Evolutionary conservation across 2,329 filamentous ascomycete genomes (phyloP), one percentile per base, ranked within the genome.

Genomic region (Colletotrichum sp.): DNA sequence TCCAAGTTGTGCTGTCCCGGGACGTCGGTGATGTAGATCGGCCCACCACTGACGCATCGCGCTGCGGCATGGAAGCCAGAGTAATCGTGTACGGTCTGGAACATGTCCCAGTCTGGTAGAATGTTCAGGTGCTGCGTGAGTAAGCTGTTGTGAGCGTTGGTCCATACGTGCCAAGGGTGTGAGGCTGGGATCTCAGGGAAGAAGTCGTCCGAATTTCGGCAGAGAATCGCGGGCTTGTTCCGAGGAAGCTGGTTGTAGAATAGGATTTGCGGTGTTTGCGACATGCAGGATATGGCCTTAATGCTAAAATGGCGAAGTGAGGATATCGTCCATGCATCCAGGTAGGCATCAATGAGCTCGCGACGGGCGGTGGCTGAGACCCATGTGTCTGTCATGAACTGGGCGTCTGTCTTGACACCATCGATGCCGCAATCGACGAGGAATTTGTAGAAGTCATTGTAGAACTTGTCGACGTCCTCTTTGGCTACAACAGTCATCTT

Each of bases 151-250:
- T 98, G 94, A 0, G 96, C 96, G 81, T 98, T 99, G 77, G 94
- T 92, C 88, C 97, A 99, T 43, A 98, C 90, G 83, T 99, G 97
- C 96, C 97, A 99, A 0, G 96, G 91, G 77, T 99, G 97, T 8
- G 94, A 95, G 1, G 92, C 90, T 1, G 93, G 91, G 6, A 96
- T 90, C 60, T 96, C 91, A 0, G 97, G 97, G 83, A 97, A 98
- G 88, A 96, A 99, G 84, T 98, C 94, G 77, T 93, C 96, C 1
- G 95, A 97, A 84, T 97, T 98, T 62, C 97, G 94, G 21, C 96
- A 90, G 0, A 96, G 87, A 28, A 97, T 89, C 1, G 91, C 88
- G 0, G 95, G 94, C 66, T 92, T 92, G 81, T 94, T 95, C n/a
- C 88, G 91, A 1, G 94, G 94, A 28, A 98, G 87, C 79, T 97